Conservation (phyloP, 495 filamentous ascomycete species). For the Aspergillus biplanus region DNA sequence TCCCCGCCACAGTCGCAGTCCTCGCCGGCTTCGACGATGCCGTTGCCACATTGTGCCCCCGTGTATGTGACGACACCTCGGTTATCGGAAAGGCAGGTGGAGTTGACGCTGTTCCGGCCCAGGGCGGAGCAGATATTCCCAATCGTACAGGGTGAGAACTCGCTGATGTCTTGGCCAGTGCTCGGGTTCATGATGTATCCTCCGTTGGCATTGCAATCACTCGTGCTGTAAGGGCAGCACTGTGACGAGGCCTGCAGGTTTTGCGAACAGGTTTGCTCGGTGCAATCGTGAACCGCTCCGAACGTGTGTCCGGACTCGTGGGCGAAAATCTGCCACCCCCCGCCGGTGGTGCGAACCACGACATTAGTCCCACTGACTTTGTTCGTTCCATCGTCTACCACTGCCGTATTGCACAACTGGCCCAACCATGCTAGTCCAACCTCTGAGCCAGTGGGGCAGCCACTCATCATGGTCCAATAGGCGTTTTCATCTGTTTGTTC, state of each 20-base stretch:
- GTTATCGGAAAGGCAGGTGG: conserved; percentile 78
- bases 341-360: conserved; percentile 73
- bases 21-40: conserved; percentile 92
- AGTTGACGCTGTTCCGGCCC: conserved; percentile 75
- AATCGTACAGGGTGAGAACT: conserved; percentile 85
- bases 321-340: conserved; percentile 95
- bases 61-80: conserved; percentile 82
- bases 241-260: conserved; percentile 68
- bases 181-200: conserved; percentile 96
- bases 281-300: conserved; percentile 95
- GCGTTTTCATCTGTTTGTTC: conserved; percentile 74
- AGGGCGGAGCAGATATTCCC: conserved; percentile 97
- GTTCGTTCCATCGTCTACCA: conserved; percentile 53
- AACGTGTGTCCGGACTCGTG: conserved; percentile 96
- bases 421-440: conserved; percentile 95
- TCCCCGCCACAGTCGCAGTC: conserved; percentile 93
- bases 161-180: conserved; percentile 67
- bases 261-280: conserved; percentile 61
- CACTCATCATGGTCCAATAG: conserved; percentile 92
- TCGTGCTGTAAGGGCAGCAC: conserved; percentile 81
- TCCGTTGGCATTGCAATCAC: conserved; percentile 73
- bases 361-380: conserved; percentile 86
- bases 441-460: conserved; percentile 80
- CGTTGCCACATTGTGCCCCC: conserved; percentile 89
- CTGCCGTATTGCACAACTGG: conserved; percentile 73